phyloP scores from a whole-genome alignment of 2,329 filamentous ascomycete species.

The Akanthomyces muscarius region DNA sequence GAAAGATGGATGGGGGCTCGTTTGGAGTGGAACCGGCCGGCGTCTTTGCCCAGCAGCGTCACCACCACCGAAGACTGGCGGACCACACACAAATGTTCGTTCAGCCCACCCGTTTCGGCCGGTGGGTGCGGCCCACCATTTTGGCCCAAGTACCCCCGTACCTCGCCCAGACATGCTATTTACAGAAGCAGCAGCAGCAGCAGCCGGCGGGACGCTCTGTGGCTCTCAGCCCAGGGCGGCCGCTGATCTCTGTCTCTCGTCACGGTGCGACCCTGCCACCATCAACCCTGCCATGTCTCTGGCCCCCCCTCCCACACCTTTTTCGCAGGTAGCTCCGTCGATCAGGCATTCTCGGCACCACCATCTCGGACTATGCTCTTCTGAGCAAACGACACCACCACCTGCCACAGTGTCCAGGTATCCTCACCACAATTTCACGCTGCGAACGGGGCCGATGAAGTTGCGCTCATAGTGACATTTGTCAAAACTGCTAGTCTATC shows the following conservation, averaged over 20 bases:
- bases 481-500: neutral
- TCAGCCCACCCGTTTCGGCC: too few relatives aligned
- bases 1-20: too few relatives aligned
- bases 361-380: constrained; percentile 5
- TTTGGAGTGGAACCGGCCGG: too few relatives aligned
- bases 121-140: too few relatives aligned
- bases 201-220: too few relatives aligned
- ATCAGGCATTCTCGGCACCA: constrained; percentile 16
- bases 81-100: too few relatives aligned
- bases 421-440: neutral
- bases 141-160: neutral
- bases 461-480: neutral
- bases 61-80: too few relatives aligned
- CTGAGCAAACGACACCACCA: constrained; percentile 2
- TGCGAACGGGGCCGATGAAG: too few relatives aligned
- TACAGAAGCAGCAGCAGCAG: neutral
- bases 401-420: neutral
- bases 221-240: neutral
- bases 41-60: too few relatives aligned
- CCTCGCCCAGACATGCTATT: neutral
- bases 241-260: neutral
- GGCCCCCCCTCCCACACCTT: neutral
- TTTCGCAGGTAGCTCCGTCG: neutral
- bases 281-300: neutral
- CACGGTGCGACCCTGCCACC: neutral